phyloP scores from a whole-genome alignment of 164 flowering plant genomes.

The Akebia trifoliata region DNA sequence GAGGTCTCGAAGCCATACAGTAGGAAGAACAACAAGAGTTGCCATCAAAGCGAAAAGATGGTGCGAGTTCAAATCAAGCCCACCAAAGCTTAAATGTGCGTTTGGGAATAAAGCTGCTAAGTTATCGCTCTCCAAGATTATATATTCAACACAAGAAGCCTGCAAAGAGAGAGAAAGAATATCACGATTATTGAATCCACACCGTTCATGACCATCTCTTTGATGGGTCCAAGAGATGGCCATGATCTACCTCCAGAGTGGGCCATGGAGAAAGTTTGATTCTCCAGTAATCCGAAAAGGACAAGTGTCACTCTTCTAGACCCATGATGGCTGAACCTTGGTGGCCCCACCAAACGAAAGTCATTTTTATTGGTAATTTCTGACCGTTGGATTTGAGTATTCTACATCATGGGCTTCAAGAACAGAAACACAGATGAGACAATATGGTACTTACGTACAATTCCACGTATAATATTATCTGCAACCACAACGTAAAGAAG shows the following conservation, averaged over 20 bases:
- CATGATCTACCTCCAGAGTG: too few relatives aligned
- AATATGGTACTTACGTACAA: constrained; percentile 73
- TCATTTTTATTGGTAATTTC: too few relatives aligned
- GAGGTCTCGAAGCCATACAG: constrained; percentile 84
- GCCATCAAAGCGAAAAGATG: constrained; percentile 73
- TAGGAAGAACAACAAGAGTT: constrained; percentile 85
- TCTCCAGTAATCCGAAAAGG: too few relatives aligned
- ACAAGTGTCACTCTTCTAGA: too few relatives aligned
- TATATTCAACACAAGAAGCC: constrained; percentile 94
- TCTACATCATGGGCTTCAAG: too few relatives aligned
- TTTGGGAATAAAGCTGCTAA: constrained; percentile 84
- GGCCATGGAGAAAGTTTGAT: too few relatives aligned
- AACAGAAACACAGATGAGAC: too few relatives aligned
- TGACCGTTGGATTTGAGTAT: too few relatives aligned
- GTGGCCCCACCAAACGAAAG: too few relatives aligned
- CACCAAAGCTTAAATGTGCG: constrained; percentile 67
- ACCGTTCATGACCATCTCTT: background rate
- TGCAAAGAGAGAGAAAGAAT: constrained; percentile 29
- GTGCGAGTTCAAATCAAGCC: constrained; percentile 43
- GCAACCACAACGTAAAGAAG: constrained; percentile 32
- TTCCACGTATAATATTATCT: constrained; percentile 85
- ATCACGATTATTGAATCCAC: too few relatives aligned
- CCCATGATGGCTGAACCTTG: too few relatives aligned
- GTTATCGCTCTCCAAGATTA: constrained; percentile 93
- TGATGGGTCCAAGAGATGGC: background rate